Base-by-base conservation (phyloP, 495 filamentous ascomycete species). In the Jackrogersella multiformis region DNA sequence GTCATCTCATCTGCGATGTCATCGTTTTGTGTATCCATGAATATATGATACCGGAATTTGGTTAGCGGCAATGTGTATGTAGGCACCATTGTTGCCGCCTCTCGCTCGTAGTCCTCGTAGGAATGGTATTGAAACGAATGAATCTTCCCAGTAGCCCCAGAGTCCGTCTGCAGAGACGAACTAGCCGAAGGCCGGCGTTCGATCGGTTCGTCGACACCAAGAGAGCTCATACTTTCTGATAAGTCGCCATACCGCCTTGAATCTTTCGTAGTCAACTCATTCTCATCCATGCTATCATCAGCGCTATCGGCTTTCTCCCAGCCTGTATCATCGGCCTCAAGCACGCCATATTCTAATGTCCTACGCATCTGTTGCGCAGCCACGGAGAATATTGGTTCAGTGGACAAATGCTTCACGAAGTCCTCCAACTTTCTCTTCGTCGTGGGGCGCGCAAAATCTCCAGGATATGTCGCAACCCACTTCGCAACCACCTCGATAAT, bases 1-100 rank as follows among this genome's bases (percentile, higher is more conserved):
- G 95, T 97, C 72, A 99, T 83, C 75, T 99, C 95, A 48, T 88
- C 87, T 5, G 96, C 95, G 64, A 97, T 91, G 46, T 91, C 85
- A 38, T 93, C 91, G 26, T 95, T 89, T 4, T 87, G 80, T 23
- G 87, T 85, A 24, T 90, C 90, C 88, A 96, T 94, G 64, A 96
- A 88, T 52, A 88, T 84, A 61, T 91, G 89, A 85, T 93, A 97
- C 68, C 91, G 89, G 41, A 88, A 77, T 73, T 97, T 97, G 58
- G 86, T 88, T 9, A 96, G 80, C 0, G 85, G 79, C 16, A 84
- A 61, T 24, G 78, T 81, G 7, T 85, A 84, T 1, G 84, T 82
- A 0, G 94, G 86, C 30, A 88, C 82, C 60, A 97, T 80, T 21
- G 78, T 81, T 35, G 85, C 80, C 0, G 92, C 90, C 71, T 92